phyloP scores from a whole-genome alignment of 345 rosid species.

The Turritis glabra region DNA sequence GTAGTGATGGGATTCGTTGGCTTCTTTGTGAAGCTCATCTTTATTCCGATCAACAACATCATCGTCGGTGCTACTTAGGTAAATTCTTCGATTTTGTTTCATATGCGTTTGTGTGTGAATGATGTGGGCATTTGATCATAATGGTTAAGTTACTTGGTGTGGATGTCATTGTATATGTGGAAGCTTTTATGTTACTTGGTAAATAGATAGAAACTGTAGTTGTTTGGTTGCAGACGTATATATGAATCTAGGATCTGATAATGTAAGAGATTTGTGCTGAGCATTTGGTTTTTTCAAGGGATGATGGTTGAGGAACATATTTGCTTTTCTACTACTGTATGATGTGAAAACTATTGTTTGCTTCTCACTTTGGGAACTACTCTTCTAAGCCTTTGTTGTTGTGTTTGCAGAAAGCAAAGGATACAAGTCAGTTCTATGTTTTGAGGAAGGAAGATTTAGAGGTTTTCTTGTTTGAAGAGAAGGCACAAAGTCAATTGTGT shows the following conservation, averaged over 20 bases:
- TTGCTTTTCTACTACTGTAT: background rate
- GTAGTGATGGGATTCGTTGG: conserved; percentile 90
- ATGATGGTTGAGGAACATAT: background rate
- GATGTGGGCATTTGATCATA: background rate
- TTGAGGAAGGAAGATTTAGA: background rate
- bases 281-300: background rate
- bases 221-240: background rate
- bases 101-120: background rate
- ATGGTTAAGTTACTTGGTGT: background rate
- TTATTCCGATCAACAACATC: conserved; percentile 72
- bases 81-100: background rate
- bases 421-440: background rate
- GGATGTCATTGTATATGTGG: background rate
- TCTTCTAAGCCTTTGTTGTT: conserved; percentile 14
- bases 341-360: background rate
- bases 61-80: conserved; percentile 54
- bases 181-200: background rate
- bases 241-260: background rate
- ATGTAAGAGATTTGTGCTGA: background rate
- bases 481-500: background rate
- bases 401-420: conserved; percentile 19
- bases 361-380: background rate
- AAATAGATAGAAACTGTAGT: background rate
- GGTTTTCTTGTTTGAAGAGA: background rate
- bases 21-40: conserved; percentile 73